These are phyloP conservation scores for Rhizopogon sp. DNA, from an alignment of 768 basidiomycete species.

Conservation along the genomic window DNA sequence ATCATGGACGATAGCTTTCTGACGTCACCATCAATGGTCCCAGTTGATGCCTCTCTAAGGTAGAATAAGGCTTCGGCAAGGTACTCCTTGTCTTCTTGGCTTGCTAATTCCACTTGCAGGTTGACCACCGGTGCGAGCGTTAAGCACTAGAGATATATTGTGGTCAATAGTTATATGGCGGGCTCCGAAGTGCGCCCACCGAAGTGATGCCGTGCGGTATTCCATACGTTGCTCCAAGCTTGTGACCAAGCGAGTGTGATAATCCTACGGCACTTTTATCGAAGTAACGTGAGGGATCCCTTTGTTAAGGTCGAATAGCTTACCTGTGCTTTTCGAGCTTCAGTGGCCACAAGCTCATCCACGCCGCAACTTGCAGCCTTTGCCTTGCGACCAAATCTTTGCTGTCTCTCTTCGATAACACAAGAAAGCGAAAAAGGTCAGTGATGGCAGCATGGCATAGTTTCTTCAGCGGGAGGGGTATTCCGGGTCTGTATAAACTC, in stretches of 20 bases:
- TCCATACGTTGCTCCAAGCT: conserved; percentile 63
- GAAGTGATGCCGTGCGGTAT: conserved; percentile 85
- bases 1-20: conserved; percentile 48
- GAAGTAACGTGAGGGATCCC: neutral
- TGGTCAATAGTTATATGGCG: neutral
- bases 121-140: conserved; percentile 63
- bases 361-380: conserved; percentile 66
- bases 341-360: conserved; percentile 77
- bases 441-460: conserved; percentile 62
- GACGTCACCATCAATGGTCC: conserved; percentile 61
- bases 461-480: conserved; percentile 55
- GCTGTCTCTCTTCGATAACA: conserved; percentile 56
- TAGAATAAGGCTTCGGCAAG: conserved; percentile 56
- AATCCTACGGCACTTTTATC: conserved; percentile 60
- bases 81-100: conserved; percentile 56
- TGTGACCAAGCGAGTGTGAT: conserved; percentile 73
- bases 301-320: conserved; percentile 1
- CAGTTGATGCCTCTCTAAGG: conserved; percentile 54
- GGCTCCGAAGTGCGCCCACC: conserved; percentile 32
- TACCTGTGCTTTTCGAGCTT: conserved; percentile 54
- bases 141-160: conserved; percentile 45
- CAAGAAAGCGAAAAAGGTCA: conserved; percentile 73
- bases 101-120: conserved; percentile 52
- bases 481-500: conserved; percentile 55
- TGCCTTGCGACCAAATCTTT: conserved; percentile 54